phyloP scores from a whole-genome alignment of 192 early-diverging fungal species.

The Podila minutissima region DNA sequence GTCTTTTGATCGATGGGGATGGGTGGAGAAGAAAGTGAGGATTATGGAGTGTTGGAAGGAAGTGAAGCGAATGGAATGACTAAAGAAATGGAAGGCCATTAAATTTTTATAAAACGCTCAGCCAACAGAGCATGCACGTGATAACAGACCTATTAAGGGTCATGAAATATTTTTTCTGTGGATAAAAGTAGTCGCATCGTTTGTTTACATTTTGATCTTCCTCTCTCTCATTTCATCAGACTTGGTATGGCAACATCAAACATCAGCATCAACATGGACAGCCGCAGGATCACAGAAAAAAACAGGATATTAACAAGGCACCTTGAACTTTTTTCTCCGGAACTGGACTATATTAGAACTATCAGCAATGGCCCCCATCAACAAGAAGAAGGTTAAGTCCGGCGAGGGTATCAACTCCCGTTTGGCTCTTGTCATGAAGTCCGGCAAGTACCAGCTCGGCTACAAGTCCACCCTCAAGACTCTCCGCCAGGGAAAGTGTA shows the following conservation, averaged over 20 bases:
- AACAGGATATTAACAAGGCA: not conserved
- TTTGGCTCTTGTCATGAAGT: conserved; percentile 99
- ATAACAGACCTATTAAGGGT: not conserved
- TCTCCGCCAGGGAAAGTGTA: conserved; percentile 94
- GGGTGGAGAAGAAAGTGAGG: not conserved
- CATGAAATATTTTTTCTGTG: not conserved
- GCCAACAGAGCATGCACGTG: too few relatives aligned
- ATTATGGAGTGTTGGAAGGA: not conserved
- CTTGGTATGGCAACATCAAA: conserved; percentile 33
- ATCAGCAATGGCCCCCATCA: conserved; percentile 64
- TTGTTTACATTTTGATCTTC: conserved; percentile 23
- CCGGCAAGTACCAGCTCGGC: conserved; percentile 97
- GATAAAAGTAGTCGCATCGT: not conserved
- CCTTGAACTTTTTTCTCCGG: too few relatives aligned
- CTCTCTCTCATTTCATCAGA: conserved; percentile 54
- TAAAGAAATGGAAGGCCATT: too few relatives aligned
- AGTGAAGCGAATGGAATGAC: not conserved
- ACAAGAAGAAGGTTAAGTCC: conserved; percentile 87
- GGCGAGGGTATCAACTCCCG: conserved; percentile 98
- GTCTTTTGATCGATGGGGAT: too few relatives aligned
- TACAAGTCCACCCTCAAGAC: conserved; percentile 99
- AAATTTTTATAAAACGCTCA: not conserved
- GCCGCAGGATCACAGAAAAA: too few relatives aligned
- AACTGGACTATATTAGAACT: conserved; percentile 6
- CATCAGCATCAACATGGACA: not conserved